Conservation (phyloP, 352 stramenopile genomes). For the Pythium aquatile region DNA sequence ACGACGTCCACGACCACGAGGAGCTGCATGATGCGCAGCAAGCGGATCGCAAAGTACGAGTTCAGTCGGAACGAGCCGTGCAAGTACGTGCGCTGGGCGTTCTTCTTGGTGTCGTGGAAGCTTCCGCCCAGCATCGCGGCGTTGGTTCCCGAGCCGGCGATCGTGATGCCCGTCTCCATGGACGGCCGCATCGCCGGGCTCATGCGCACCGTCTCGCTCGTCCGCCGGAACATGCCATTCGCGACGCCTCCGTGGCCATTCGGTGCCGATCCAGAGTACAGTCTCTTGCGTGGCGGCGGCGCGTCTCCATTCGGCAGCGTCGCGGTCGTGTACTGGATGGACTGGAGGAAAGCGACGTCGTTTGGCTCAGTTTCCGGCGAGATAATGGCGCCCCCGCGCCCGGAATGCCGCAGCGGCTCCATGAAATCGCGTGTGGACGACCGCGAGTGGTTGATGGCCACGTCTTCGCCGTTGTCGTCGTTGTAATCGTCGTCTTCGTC, state of each 20-base stretch:
- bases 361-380: not conserved
- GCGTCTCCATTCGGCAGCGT: not conserved
- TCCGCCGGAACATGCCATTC: slow-evolving; percentile 5
- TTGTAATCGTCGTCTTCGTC: slow-evolving; percentile 16
- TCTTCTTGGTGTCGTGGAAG: slow-evolving; percentile 5
- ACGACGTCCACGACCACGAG: slow-evolving; percentile 56
- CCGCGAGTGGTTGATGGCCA: not conserved
- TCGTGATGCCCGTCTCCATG: slow-evolving; percentile 24
- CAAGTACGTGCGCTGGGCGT: slow-evolving; percentile 9
- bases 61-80: slow-evolving; percentile 66
- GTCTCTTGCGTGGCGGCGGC: slow-evolving; percentile 1
- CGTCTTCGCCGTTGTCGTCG: not conserved
- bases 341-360: slow-evolving; percentile 18
- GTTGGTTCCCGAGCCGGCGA: slow-evolving; percentile 11
- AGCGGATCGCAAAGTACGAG: slow-evolving; percentile 73
- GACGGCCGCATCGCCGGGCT: slow-evolving; percentile 14
- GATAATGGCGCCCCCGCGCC: not conserved
- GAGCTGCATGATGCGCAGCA: slow-evolving; percentile 60
- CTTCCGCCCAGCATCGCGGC: slow-evolving; percentile 1
- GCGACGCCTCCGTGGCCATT: not conserved
- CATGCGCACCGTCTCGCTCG: slow-evolving; percentile 24
- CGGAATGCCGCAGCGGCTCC: not conserved
- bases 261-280: not conserved
- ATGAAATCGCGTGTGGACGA: not conserved
- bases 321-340: slow-evolving; percentile 19